phyloP scores from a whole-genome alignment of 1,139 yeast species.

The Arxiozyma heterogenica region DNA sequence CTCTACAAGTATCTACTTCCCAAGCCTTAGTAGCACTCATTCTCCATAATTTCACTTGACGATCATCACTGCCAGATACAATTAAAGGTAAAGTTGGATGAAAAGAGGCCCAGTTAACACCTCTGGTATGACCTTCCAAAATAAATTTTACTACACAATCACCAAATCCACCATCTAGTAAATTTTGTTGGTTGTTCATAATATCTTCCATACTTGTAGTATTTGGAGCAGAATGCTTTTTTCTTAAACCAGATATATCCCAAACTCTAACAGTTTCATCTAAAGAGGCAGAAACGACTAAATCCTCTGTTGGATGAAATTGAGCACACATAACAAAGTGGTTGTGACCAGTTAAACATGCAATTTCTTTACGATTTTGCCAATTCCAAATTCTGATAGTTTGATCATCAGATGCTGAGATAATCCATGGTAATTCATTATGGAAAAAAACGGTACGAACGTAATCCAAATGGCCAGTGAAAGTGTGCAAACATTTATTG shows the following conservation, averaged over 20 bases:
- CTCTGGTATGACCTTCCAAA: conserved; percentile 95
- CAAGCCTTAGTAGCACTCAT: conserved; percentile 97
- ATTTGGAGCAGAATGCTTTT: conserved; percentile 84
- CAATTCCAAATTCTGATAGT: conserved; percentile 99
- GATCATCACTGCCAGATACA: conserved; percentile 94
- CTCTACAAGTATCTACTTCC: conserved; percentile 98
- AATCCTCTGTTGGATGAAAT: conserved; percentile 92
- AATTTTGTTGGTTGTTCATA: conserved; percentile 53
- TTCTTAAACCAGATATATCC: conserved; percentile 94
- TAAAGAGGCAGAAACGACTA: conserved; percentile 88
- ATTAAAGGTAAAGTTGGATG: conserved; percentile 94
- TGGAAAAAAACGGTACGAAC: conserved; percentile 93
- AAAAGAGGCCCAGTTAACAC: conserved; percentile 97
- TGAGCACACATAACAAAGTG: conserved; percentile 98
- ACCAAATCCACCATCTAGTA: conserved; percentile 90
- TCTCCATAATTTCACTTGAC: conserved; percentile 93
- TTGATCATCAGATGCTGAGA: conserved; percentile 95
- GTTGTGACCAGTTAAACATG: conserved; percentile 95
- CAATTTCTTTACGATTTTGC: conserved; percentile 97
- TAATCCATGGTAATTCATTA: conserved; percentile 94
- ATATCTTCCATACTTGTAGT: conserved; percentile 56
- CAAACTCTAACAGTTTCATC: conserved; percentile 99
- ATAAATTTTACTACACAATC: conserved; percentile 94
- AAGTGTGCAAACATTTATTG: conserved; percentile 82
- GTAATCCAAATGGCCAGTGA: conserved; percentile 90